Percentiles rank a stretch among this genome's conserved stretches.
Conservation (phyloP, 352 stramenopile species). For the Phytophthora constricta region DNA sequence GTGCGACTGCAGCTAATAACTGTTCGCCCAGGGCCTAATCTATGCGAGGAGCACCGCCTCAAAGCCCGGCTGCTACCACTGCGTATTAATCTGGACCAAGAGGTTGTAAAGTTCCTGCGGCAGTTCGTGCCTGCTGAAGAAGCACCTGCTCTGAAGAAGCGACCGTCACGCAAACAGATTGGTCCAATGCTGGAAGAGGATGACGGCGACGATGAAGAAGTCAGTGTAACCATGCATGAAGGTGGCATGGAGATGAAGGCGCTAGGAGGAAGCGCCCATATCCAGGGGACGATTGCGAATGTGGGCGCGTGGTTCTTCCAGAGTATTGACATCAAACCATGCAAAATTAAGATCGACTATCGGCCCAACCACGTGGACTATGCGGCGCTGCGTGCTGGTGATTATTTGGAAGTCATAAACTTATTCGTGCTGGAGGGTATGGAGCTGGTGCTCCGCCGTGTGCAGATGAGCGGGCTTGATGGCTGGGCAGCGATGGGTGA, state of each 20-base stretch:
- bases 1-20: conserved; percentile 83
- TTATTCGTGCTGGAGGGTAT: conserved; percentile 90
- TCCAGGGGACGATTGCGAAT: conserved; percentile 47
- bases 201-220: conserved; percentile 43
- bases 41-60: conserved; percentile 86
- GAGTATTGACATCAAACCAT: conserved; percentile 85
- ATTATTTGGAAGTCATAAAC: conserved; percentile 92
- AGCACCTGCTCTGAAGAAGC: conserved; percentile 14
- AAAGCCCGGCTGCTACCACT: conserved; percentile 79
- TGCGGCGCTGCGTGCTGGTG: conserved; percentile 75
- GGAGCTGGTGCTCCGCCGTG: conserved; percentile 85
- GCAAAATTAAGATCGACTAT: conserved; percentile 93
- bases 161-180: conserved; percentile 10
- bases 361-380: conserved; percentile 89
- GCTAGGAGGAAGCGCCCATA: conserved; percentile 22
- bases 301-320: conserved; percentile 87
- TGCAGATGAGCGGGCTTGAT: conserved; percentile 85
- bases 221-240: conserved; percentile 34
- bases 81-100: conserved; percentile 87
- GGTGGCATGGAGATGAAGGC: conserved; percentile 62
- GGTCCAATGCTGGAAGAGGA: conserved; percentile 37
- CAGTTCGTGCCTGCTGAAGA: conserved; percentile 78
- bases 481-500: conserved; percentile 77
- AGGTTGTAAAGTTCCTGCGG: conserved; percentile 87
- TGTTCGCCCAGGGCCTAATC: conserved; percentile 71